Conservation (phyloP, 495 filamentous ascomycete species). For the Aspergillus egyptiacus region DNA sequence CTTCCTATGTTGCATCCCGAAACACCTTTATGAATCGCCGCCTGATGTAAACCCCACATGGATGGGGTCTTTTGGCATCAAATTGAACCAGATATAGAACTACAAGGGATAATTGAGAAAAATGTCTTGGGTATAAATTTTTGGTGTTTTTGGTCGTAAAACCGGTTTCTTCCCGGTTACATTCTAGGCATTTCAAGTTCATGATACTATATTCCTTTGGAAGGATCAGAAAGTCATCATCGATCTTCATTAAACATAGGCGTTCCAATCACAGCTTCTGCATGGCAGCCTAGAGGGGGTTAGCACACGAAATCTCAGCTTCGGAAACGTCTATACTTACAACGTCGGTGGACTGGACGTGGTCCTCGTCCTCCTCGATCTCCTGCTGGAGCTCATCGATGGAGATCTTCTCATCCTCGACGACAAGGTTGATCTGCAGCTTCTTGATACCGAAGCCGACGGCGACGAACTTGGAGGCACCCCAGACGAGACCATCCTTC, state of each 20-base stretch:
- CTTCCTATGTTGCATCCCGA: too few species aligned
- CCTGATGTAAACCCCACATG: too few species aligned
- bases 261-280: conserved; percentile 71
- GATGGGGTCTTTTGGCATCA: too few species aligned
- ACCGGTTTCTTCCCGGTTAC: conserved; percentile 11
- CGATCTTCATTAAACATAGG: conserved; percentile 30
- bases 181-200: conserved; percentile 22
- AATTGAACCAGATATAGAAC: too few species aligned
- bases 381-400: conserved; percentile 77
- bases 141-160: conserved; percentile 22
- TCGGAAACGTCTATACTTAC: conserved; percentile 41
- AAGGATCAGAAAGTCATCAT: conserved; percentile 39
- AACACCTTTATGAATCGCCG: too few species aligned
- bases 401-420: conserved; percentile 96
- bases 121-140: conserved; percentile 17
- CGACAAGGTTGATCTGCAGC: conserved; percentile 95
- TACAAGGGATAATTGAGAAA: too few species aligned
- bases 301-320: conserved; percentile 11
- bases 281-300: conserved; percentile 60
- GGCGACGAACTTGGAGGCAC: conserved; percentile 80
- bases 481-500: conserved; percentile 94
- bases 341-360: conserved; percentile 92
- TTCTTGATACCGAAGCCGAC: conserved; percentile 99
- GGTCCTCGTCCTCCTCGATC: conserved; percentile 89
- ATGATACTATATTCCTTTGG: conserved; percentile 21